Conservation (phyloP, 2,329 filamentous ascomycete species). For the Torrubiellomyces zombiae region DNA sequence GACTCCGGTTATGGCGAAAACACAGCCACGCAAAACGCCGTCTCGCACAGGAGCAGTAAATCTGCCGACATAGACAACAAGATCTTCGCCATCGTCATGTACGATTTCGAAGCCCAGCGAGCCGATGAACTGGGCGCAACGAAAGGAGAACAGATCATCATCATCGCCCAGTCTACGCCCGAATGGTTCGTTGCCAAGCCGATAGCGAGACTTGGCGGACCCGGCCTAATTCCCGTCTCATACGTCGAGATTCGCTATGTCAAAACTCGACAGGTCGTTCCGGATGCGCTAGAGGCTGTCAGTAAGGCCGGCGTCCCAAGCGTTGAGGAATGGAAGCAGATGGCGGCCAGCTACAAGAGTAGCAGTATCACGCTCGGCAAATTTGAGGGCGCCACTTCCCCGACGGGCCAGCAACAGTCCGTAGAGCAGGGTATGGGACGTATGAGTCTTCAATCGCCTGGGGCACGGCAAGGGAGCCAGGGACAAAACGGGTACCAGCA, state of each 20-base stretch:
- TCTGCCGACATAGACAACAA: conserved; percentile 52
- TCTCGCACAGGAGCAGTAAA: conserved; percentile 30
- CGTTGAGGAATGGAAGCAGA: conserved; percentile 99
- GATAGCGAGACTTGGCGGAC: conserved; percentile 91
- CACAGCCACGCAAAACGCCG: conserved; percentile 8
- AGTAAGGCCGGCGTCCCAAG: conserved; percentile 76
- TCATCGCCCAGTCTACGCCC: conserved; percentile 94
- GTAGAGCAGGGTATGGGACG: conserved; percentile 59
- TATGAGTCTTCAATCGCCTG: conserved; percentile 48
- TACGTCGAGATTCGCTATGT: conserved; percentile 96
- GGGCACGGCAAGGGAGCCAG: conserved; percentile 9
- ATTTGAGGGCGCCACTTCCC: conserved; percentile 45
- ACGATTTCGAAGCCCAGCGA: conserved; percentile 87
- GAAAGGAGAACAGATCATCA: conserved; percentile 89
- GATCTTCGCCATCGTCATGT: conserved; percentile 94
- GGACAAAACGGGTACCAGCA: conserved; percentile 9
- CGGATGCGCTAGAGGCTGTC: conserved; percentile 72
- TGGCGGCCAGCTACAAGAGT: conserved; percentile 98
- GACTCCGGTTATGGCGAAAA: conserved; percentile 63
- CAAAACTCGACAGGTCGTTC: conserved; percentile 66
- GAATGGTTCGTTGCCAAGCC: conserved; percentile 99
- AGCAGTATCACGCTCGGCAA: conserved; percentile 94
- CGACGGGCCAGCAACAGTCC: conserved; percentile 19
- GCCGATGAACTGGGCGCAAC: conserved; percentile 95
- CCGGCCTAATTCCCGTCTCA: conserved; percentile 86